A percentile compares a stretch with the other conserved stretches of the same genome.
Conservation (phyloP, 192 early-diverging fungal species). For the Pilaira anomala region DNA sequence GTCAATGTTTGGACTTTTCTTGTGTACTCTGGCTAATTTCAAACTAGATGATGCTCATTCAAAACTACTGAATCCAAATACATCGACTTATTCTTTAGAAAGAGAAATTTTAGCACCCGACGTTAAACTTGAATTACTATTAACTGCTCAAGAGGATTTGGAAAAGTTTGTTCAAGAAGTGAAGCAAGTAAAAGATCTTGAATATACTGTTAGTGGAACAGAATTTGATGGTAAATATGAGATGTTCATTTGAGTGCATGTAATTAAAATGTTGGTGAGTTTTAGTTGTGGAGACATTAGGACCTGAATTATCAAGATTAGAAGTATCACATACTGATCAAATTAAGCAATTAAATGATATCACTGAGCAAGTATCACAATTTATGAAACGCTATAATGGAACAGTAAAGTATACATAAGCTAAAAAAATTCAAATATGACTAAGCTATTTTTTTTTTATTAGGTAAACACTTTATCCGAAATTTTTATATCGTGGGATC, state of each 20-base stretch:
- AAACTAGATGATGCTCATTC: conserved; percentile 29
- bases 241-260: background rate
- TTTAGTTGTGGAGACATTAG: conserved; percentile 33
- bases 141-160: conserved; percentile 36
- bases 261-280: background rate
- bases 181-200: conserved; percentile 39
- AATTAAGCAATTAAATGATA: conserved; percentile 20
- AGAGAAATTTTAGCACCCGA: conserved; percentile 36
- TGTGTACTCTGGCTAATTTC: too few species aligned
- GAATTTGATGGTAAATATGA: conserved; percentile 34
- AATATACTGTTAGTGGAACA: conserved; percentile 36
- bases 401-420: conserved; percentile 21
- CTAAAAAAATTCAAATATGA: too few species aligned
- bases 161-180: conserved; percentile 34
- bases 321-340: conserved; percentile 37
- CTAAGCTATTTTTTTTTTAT: background rate
- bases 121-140: conserved; percentile 40
- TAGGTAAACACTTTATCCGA: conserved; percentile 48
- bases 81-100: conserved; percentile 34
- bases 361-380: conserved; percentile 28
- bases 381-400: conserved; percentile 44
- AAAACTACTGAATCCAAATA: conserved; percentile 33
- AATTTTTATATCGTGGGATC: conserved; percentile 49
- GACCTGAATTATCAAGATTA: conserved; percentile 30
- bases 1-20: too few species aligned